Percentiles rank a stretch among this genome's conserved stretches.
Evolutionary conservation across 1,139 yeast species (phyloP).

Genomic region (Ogataea hybrid): DNA sequence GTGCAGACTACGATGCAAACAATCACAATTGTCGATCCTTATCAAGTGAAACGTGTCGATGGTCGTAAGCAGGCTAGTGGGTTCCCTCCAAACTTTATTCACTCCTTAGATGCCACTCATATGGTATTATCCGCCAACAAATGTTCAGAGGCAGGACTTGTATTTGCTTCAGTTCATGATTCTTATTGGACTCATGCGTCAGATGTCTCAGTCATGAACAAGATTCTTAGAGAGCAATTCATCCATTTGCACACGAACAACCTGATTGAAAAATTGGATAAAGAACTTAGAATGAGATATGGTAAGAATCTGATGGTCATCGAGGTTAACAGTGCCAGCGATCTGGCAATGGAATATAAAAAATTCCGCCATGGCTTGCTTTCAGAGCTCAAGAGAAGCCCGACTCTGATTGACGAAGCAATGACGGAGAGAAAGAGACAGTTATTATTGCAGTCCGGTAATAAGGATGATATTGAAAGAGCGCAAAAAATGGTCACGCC

Average conservation of each 20-base stretch:
- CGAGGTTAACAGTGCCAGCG: constrained; percentile 51
- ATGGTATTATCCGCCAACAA: constrained; percentile 87
- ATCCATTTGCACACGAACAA: constrained; percentile 73
- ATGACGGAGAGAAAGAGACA: constrained; percentile 66
- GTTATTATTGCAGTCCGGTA: constrained; percentile 50
- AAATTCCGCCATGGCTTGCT: constrained; percentile 49
- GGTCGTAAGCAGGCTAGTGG: constrained; percentile 88
- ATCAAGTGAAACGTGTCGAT: constrained; percentile 77
- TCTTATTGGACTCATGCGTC: constrained; percentile 98
- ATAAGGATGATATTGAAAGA: constrained; percentile 45
- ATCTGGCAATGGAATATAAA: constrained; percentile 50
- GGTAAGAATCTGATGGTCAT: constrained; percentile 64
- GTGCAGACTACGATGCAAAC: constrained; percentile 81
- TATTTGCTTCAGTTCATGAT: constrained; percentile 97
- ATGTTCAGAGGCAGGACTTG: constrained; percentile 63
- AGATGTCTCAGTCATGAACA: constrained; percentile 73
- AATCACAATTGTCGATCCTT: constrained; percentile 80
- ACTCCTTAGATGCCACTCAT: constrained; percentile 95
- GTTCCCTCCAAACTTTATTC: constrained; percentile 94
- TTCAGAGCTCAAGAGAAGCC: constrained; percentile 50
- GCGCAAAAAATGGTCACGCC: constrained; percentile 71
- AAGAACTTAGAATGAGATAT: constrained; percentile 82
- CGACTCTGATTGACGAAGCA: constrained; percentile 72
- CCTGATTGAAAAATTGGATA: constrained; percentile 64
- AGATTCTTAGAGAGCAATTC: constrained; percentile 73